Evolutionary conservation across 2,329 filamentous ascomycete genomes (phyloP).

Genomic region (Trichophyton verrucosum): DNA sequence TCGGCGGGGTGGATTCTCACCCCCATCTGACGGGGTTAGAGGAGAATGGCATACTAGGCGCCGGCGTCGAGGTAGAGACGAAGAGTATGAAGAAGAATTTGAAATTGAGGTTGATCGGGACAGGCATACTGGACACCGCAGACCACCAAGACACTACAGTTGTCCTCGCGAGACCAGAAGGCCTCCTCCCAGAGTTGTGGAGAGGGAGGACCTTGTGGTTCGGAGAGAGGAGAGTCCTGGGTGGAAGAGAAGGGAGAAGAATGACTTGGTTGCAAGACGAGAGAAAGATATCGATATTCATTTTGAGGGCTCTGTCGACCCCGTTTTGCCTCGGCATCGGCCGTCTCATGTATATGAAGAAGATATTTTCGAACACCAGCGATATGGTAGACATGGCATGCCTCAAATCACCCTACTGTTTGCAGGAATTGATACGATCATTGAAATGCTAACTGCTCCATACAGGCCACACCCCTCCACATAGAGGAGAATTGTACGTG

Average conservation of each 20-base stretch:
- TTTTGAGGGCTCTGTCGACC: slow-evolving; percentile 30
- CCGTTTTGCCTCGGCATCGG: slow-evolving; percentile 57
- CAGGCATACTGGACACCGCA: background rate
- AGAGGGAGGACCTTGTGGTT: slow-evolving; percentile 20
- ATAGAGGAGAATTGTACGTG: slow-evolving; percentile 20
- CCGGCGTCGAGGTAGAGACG: slow-evolving; percentile 5
- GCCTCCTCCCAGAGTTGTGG: slow-evolving; percentile 4
- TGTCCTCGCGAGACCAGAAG: slow-evolving; percentile 4
- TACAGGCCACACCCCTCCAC: slow-evolving; percentile 22
- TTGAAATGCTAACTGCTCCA: background rate
- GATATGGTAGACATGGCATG: slow-evolving; percentile 71
- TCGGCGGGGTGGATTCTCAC: background rate
- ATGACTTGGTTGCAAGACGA: slow-evolving; percentile 27
- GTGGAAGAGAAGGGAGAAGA: slow-evolving; percentile 17
- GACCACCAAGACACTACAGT: slow-evolving; percentile 6
- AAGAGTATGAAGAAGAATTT: slow-evolving; percentile 9
- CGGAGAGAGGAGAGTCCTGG: slow-evolving; percentile 13
- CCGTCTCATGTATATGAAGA: slow-evolving; percentile 62
- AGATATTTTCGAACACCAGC: slow-evolving; percentile 79
- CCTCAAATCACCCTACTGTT: background rate
- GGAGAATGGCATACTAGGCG: background rate
- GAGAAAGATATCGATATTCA: slow-evolving; percentile 22
- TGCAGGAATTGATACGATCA: background rate
- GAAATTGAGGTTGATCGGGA: slow-evolving; percentile 13
- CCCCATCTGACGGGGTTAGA: background rate